These are phyloP conservation scores for Hirsutella thompsonii DNA, from an alignment of 2,329 filamentous ascomycete species.

Conservation along the genomic window DNA sequence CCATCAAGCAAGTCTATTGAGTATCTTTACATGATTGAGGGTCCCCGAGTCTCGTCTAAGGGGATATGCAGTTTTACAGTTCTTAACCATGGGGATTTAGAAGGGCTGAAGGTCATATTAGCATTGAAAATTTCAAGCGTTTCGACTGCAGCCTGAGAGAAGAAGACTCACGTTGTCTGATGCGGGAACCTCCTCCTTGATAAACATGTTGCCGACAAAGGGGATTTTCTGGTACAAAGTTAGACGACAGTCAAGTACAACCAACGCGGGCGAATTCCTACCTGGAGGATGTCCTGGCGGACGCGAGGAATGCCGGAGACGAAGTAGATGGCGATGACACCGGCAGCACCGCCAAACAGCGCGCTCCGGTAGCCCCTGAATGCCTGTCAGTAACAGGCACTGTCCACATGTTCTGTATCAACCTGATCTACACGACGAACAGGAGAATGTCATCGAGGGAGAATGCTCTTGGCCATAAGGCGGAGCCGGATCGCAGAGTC, in stretches of 20 bases:
- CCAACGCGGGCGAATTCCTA: slow-evolving; percentile 16
- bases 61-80: slow-evolving; percentile 16
- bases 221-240: slow-evolving; percentile 35
- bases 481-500: too few relatives aligned
- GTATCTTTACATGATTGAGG: slow-evolving; percentile 25
- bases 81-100: slow-evolving; percentile 16
- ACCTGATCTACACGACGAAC: too few relatives aligned
- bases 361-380: slow-evolving; percentile 17
- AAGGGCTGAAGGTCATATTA: slow-evolving; percentile 22
- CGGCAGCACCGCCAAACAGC: slow-evolving; percentile 43
- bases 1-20: slow-evolving; percentile 13
- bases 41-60: slow-evolving; percentile 9
- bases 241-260: not conserved
- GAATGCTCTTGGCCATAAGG: too few relatives aligned
- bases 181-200: slow-evolving; percentile 40
- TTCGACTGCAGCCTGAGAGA: not conserved
- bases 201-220: slow-evolving; percentile 35
- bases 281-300: slow-evolving; percentile 44
- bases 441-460: too few relatives aligned
- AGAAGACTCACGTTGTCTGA: slow-evolving; percentile 46
- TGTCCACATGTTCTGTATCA: too few relatives aligned
- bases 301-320: slow-evolving; percentile 50
- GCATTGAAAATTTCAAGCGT: not conserved
- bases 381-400: too few relatives aligned
- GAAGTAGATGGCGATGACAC: slow-evolving; percentile 45